Base-by-base conservation (phyloP, 768 basidiomycete genomes). In the Cyclocybe aegerita region DNA sequence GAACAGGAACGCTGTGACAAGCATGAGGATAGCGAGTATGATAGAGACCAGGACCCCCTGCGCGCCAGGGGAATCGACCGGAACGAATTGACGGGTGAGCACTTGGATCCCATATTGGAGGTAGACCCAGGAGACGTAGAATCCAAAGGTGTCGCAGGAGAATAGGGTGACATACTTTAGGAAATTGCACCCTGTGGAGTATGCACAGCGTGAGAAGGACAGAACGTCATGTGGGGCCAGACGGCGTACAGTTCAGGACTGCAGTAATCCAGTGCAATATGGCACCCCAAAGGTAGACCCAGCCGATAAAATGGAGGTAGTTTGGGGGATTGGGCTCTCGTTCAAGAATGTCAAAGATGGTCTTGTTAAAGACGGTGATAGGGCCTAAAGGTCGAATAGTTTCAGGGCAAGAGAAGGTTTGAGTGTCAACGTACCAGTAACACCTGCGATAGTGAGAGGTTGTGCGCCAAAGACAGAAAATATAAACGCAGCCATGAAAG, bases 291-390 rank as follows among this genome's bases (percentile, higher is more conserved):
- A 93, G 70, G 64, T 96, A 95, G 0, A 92, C 88, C 93, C 93
- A 95, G 23, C 92, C 92, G 7, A 95, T 79, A 60, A 94, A 94
- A 33, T 88, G 87, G 9, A 93, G 78, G 63, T 94, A 96, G 44
- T 79, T 66, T 1, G 92, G 91, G 4, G 85, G 71, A 52, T 85
- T 74, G 8, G 73, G 57, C 45, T 79, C 75, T 14, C 70, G 71
- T 58, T 77, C 63, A 48, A 91, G 72, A 50, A 94, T 90, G 57
- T 86, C 78, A 65, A 80, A 93, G 39, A 95, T 91, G 2, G 88
- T 92, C 71, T 90, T 91, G 73, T 94, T 95, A 58, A 94, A 85
- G 7, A 96, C 90, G 3, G 93, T 94, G 60, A 95, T 95, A 1
- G 94, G 93, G 15, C 92, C 90, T 82, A 49, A 7, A n/a, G n/a